Base-by-base conservation (phyloP, 179 eudicot genomes). In the Nepenthes alata region DNA sequence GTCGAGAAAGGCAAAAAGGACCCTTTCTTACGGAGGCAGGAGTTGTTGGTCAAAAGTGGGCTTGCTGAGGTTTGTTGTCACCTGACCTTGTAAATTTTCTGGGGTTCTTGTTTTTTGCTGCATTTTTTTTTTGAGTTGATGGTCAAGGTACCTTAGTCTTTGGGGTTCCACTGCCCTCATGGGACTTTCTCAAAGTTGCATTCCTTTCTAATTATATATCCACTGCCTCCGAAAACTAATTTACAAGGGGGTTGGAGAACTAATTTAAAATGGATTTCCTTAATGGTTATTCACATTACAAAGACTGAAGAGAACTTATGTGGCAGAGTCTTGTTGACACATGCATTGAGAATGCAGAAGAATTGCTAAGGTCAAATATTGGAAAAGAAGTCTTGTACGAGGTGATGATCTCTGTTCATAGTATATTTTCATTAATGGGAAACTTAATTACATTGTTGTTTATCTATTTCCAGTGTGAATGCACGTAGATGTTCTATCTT, bases 311-410 rank as follows among this genome's bases (percentile, higher is more conserved):
- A 11, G 3, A 50, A 13, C 50, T 35, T 11, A 6, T 47, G 38
- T 68, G 72, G 75, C 89, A 93, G 99, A 78, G 75, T 63, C 95
- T 94, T 41, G 62, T 90, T 64, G 96, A 87, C 55, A 76, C 79
- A 5, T 90, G 99, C 74, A 70, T 67, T 55, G 94, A 90, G 77
- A 85, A 39, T 62, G 82, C 85, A 54, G 95, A 76, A 54, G 90
- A 79, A 60, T 67, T 90, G 55, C 84, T 94, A 13, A 80, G 65
- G 68, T 94, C 99, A 37, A 85, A 85, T 66, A 72, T 81, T 61
- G 99, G 99, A 25, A 87, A 78, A 75, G 99, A 94, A 55, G 76
- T 94, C 56, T 61, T 94, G 1, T 90, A 87, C 57, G 99, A 94
- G 97, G 99, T 94, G 71, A 60, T 52, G 55, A 58, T 78, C 57